phyloP scores from a whole-genome alignment of 2,329 filamentous ascomycete genomes.

The Aspergillus ibericus region DNA sequence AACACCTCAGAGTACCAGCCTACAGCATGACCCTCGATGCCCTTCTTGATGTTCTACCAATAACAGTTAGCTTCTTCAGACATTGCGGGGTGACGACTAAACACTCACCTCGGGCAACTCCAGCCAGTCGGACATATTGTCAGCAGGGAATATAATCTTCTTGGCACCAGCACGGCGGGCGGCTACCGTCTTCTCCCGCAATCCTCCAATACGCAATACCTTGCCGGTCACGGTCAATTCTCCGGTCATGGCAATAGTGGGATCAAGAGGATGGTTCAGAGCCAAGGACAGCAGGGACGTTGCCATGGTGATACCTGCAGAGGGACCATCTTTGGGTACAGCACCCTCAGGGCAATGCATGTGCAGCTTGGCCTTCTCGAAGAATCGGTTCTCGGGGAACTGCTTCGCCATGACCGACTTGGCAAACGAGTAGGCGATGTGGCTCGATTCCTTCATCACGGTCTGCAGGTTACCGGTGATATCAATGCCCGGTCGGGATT shows the following conservation, averaged over 20 bases:
- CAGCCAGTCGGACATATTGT: constrained; percentile 96
- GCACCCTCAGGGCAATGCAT: constrained; percentile 96
- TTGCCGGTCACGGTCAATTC: constrained; percentile 97
- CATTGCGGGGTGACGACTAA: constrained; percentile 2
- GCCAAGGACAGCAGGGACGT: constrained; percentile 85
- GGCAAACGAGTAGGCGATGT: constrained; percentile 93
- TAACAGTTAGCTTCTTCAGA: constrained; percentile 18
- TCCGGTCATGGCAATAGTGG: constrained; percentile 94
- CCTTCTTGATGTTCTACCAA: constrained; percentile 91
- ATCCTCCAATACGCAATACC: constrained; percentile 87
- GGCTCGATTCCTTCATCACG: constrained; percentile 97
- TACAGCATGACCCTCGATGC: constrained; percentile 86
- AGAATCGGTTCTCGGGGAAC: constrained; percentile 90
- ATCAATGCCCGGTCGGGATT: constrained; percentile 76
- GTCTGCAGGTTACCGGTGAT: constrained; percentile 92
- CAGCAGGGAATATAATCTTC: constrained; percentile 89
- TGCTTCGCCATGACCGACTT: constrained; percentile 83
- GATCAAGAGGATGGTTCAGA: constrained; percentile 73
- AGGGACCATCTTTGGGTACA: constrained; percentile 88
- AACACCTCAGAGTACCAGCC: constrained; percentile 96
- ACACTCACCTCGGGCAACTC: constrained; percentile 87
- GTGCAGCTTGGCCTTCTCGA: constrained; percentile 92
- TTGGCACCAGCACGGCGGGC: constrained; percentile 88
- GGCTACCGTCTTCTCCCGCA: constrained; percentile 96
- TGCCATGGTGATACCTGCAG: constrained; percentile 97